Percentiles rank a stretch among this genome's conserved stretches.
These are phyloP conservation scores for Botrytis tulipae DNA, from an alignment of 2,329 filamentous ascomycete species.

Conservation along the genomic window DNA sequence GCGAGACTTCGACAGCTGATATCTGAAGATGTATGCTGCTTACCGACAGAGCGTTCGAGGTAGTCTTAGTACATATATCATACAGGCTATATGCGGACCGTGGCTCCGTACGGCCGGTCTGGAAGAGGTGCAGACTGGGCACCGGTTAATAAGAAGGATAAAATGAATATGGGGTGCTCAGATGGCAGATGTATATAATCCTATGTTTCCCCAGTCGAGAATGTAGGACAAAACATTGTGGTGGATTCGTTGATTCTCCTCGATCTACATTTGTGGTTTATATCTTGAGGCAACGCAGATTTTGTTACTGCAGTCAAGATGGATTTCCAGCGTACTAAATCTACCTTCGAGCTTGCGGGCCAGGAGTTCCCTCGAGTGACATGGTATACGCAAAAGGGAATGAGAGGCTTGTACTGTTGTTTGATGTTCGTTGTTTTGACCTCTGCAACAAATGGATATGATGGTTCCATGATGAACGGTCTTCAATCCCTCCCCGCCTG, in stretches of 20 bases:
- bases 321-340: conserved; percentile 28
- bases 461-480: conserved; percentile 48
- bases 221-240: not conserved
- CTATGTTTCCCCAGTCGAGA: not conserved
- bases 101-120: conserved; percentile 11
- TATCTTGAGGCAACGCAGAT: conserved; percentile 1
- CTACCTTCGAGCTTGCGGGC: conserved; percentile 36
- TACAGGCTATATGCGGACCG: conserved; percentile 1
- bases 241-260: not conserved
- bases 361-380: conserved; percentile 41
- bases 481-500: conserved; percentile 47
- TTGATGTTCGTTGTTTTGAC: conserved; percentile 38
- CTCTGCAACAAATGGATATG: conserved; percentile 50
- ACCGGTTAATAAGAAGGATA: conserved; percentile 9
- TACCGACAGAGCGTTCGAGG: conserved; percentile 16
- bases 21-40: not conserved
- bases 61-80: not conserved
- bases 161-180: not conserved
- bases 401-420: conserved; percentile 55
- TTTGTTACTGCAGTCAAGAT: conserved; percentile 14
- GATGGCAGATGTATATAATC: conserved; percentile 1
- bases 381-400: conserved; percentile 55
- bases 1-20: conserved; percentile 4
- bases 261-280: not conserved
- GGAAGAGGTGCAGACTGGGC: not conserved